phyloP scores from a whole-genome alignment of 176 grass and related monocot genomes.

The Bonia amplexicaulis region DNA sequence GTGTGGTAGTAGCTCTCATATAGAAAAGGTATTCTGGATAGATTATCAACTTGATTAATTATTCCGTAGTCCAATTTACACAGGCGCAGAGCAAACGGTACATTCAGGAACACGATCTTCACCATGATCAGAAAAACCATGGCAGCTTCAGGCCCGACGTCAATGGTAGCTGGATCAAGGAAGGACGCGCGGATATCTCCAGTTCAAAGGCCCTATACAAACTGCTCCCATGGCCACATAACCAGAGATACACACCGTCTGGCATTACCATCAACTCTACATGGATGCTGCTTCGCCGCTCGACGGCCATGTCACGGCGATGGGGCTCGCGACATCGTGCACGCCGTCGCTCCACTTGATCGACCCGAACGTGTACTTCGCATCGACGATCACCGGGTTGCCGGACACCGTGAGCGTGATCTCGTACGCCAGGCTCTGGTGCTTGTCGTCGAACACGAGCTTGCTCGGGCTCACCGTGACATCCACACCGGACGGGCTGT shows the following conservation, averaged over 20 bases:
- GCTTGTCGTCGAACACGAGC: conserved; percentile 62
- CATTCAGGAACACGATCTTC: not conserved
- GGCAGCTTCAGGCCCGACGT: not conserved
- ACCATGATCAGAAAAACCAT: not conserved
- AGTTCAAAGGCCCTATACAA: not conserved
- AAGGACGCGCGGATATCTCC: conserved; percentile 4
- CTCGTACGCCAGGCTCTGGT: conserved; percentile 51
- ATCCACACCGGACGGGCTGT: conserved; percentile 53
- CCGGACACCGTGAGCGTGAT: conserved; percentile 44
- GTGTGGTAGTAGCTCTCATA: not conserved
- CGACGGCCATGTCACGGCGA: conserved; percentile 62
- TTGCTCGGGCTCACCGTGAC: conserved; percentile 73
- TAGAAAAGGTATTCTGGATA: not conserved
- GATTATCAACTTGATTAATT: not conserved
- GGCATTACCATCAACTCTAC: not conserved
- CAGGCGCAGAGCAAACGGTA: not conserved
- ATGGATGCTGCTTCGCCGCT: conserved; percentile 33
- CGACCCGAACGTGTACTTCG: conserved; percentile 48
- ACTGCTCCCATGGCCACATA: not conserved
- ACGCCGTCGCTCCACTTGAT: conserved; percentile 58
- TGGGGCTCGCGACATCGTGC: conserved; percentile 60
- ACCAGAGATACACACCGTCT: not conserved
- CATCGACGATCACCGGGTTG: conserved; percentile 53
- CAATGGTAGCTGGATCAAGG: not conserved
- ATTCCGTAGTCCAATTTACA: not conserved